Base-by-base conservation (phyloP, 192 early-diverging fungal species). In the Gamsiella multidivaricata region DNA sequence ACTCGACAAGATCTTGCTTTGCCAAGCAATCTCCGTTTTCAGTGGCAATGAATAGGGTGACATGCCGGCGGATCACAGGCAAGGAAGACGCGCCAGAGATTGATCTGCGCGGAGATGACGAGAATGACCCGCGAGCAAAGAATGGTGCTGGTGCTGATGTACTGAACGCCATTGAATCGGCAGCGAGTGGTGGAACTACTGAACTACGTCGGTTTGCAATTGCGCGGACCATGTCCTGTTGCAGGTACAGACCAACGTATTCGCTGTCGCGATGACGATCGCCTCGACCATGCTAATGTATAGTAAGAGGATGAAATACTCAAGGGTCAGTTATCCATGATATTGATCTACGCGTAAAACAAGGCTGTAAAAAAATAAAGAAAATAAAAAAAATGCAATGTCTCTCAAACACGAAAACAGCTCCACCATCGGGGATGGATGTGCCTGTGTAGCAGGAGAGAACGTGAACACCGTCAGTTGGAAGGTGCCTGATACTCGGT, bases 181-280 rank as follows among this genome's bases (percentile, higher is more conserved):
- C 53, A 1, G 51, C 29, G 5, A 18, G 6, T 22, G 49, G 18
- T 2, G 52, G 12, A 15, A 63, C 20, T 11, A 36, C 69, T 12
- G 69, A 71, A 6, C 18, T 26, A 7, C 69, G 59, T 31, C 69
- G 43, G 62, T 58, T 73, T 2, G 52, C 26, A 15, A 11, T 29
- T 5, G 58, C 5, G 23, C 46, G 61, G 28, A 33, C 54, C 20
- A 18, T 41, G n/a, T 78, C 74, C 59, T 78, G 74, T 26, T 78
- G 74, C 20, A 78, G 26, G 46, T 78, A 78, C 11, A 78, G 54
- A 25, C 74, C 74, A 23, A 78, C 58, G 18, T 69, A 78, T 17
- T 78, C 74, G 20, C 74, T 69, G 7, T 78, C 74, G 9, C 74
- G 74, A 28, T 68, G 66, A 28, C 74, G 65, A 64, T 78, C 74